A percentile compares a stretch with the other conserved stretches of the same genome.
phyloP scores from a whole-genome alignment of 1,284 basidiomycete genomes.

The Malassezia furfur region DNA sequence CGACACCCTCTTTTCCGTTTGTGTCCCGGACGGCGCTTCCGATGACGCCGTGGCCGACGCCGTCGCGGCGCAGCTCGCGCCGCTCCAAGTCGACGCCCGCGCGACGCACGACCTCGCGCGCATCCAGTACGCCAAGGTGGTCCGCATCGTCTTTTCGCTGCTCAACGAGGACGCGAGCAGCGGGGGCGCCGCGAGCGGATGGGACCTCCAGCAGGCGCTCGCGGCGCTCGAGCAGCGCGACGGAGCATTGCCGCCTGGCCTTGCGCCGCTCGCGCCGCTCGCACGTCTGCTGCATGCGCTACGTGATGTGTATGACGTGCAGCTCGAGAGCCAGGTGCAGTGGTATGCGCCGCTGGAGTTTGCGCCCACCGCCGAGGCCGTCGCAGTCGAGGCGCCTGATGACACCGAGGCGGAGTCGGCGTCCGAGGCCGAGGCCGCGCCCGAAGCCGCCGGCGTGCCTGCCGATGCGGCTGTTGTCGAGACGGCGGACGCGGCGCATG shows the following conservation, averaged over 20 bases:
- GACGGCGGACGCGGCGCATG: no score
- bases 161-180: conserved; percentile 36
- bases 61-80: conserved; percentile 2
- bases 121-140: conserved; percentile 31
- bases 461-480: no score
- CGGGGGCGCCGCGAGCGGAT: conserved; percentile 1
- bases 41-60: neutral
- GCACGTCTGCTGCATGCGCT: conserved; percentile 15
- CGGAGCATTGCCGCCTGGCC: neutral
- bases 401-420: no score
- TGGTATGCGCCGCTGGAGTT: conserved; percentile 83
- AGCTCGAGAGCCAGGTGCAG: conserved; percentile 84
- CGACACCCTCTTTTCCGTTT: neutral
- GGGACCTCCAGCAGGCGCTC: conserved; percentile 12
- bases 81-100: neutral
- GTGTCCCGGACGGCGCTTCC: neutral
- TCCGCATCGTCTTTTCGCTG: conserved; percentile 40
- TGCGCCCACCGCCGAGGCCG: conserved; percentile 32
- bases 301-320: conserved; percentile 68
- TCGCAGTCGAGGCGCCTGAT: no score
- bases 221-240: neutral
- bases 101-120: conserved; percentile 21
- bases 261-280: conserved; percentile 14
- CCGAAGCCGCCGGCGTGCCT: neutral
- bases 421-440: neutral